A percentile compares a stretch with the other conserved stretches of the same genome.
phyloP scores from a whole-genome alignment of 257 asterid genomes.

The Lithospermum erythrorhizon region DNA sequence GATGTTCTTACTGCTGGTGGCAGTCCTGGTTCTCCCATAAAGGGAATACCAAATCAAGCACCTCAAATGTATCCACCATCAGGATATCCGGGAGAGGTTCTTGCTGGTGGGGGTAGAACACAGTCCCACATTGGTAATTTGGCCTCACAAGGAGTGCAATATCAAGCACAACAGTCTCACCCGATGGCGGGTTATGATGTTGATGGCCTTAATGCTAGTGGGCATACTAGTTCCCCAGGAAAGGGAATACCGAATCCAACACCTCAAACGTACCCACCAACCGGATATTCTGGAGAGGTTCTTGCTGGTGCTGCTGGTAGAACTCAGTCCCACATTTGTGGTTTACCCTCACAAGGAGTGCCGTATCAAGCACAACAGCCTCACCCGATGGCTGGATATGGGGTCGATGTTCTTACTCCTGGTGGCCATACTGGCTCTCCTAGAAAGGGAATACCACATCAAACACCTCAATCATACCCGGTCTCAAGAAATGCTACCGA shows the following conservation, averaged over 20 bases:
- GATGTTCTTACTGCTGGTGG: background rate
- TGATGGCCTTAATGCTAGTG: background rate
- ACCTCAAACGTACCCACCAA: too few species aligned
- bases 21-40: too few species aligned
- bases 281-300: too few species aligned
- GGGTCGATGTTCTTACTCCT: background rate
- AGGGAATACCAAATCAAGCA: background rate
- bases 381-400: background rate
- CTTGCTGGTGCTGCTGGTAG: too few species aligned
- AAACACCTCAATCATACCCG: background rate
- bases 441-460: background rate
- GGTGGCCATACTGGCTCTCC: background rate
- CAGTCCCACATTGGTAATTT: too few species aligned
- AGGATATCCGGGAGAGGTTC: background rate
- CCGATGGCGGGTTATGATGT: background rate
- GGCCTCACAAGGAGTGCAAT: too few species aligned
- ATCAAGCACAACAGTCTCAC: too few species aligned
- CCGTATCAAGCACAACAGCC: background rate
- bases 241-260: too few species aligned
- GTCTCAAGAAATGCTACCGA: background rate
- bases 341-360: background rate
- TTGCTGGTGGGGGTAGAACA: too few species aligned
- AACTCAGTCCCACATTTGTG: too few species aligned
- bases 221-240: too few species aligned
- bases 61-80: background rate